Conservation (phyloP, 176 grass and related monocot genomes). For the Bolboschoenus planiculmis region DNA sequence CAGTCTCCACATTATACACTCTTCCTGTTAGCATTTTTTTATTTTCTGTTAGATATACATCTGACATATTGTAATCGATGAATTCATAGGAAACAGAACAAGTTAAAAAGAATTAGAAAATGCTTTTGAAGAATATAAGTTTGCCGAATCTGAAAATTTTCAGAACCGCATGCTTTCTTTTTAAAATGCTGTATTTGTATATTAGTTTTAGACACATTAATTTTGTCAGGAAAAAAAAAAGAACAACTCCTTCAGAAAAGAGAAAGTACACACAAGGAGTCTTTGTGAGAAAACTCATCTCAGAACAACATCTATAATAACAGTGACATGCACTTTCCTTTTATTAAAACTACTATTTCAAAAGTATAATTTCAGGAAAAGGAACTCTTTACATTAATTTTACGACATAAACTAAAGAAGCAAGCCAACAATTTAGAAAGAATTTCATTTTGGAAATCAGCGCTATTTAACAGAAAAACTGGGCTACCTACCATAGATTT, state of each 20-base stretch:
- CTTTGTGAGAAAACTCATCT: background rate
- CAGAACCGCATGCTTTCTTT: background rate
- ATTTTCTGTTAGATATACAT: background rate
- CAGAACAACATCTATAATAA: background rate
- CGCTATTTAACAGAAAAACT: background rate
- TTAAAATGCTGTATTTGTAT: background rate
- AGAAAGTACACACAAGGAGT: too few species aligned
- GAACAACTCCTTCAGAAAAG: too few species aligned
- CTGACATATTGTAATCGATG: background rate
- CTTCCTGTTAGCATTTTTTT: slow-evolving; percentile 36
- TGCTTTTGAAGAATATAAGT: background rate
- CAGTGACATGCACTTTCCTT: background rate
- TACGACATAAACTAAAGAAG: background rate
- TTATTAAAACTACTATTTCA: background rate
- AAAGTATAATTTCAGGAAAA: background rate
- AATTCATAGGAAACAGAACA: background rate
- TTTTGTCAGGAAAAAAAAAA: too few species aligned
- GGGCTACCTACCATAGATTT: background rate
- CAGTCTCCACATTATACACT: slow-evolving; percentile 60
- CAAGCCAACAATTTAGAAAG: background rate
- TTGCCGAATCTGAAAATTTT: background rate
- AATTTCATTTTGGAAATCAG: background rate
- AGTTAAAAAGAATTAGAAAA: background rate
- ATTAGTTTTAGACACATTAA: background rate
- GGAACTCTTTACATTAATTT: background rate